Conservation (phyloP, 2,329 filamentous ascomycete genomes). For the Grosmannia penicillata region DNA sequence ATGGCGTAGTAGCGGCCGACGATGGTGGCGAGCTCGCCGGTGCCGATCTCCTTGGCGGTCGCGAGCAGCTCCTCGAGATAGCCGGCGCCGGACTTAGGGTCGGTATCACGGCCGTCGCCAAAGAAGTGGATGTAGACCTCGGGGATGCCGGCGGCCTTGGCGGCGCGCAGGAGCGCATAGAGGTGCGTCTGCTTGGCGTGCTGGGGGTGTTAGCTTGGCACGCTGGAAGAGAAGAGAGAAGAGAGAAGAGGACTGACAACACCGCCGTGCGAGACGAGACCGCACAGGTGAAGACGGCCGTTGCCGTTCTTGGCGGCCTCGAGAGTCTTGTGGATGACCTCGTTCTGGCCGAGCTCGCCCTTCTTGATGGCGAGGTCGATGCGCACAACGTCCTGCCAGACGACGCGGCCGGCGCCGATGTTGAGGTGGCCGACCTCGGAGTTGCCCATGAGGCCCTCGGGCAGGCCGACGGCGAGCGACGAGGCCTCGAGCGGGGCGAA, state of each 20-base stretch:
- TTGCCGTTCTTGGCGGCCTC: slow-evolving; percentile 72
- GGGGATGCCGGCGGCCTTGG: slow-evolving; percentile 75
- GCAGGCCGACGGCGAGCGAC: slow-evolving; percentile 86
- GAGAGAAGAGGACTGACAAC: slow-evolving; percentile 36
- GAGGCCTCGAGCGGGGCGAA: slow-evolving; percentile 92
- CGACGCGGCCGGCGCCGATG: slow-evolving; percentile 91
- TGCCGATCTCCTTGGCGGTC: slow-evolving; percentile 67
- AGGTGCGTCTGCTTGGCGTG: slow-evolving; percentile 94
- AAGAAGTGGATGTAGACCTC: slow-evolving; percentile 99
- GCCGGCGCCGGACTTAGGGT: slow-evolving; percentile 80
- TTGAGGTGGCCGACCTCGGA: slow-evolving; percentile 97
- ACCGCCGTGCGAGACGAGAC: slow-evolving; percentile 87
- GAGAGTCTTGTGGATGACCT: slow-evolving; percentile 65
- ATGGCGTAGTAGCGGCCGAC: slow-evolving; percentile 97
- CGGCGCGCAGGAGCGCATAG: slow-evolving; percentile 72
- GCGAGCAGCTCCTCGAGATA: slow-evolving; percentile 81
- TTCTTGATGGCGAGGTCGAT: slow-evolving; percentile 91
- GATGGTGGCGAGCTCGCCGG: slow-evolving; percentile 79
- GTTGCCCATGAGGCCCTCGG: slow-evolving; percentile 97
- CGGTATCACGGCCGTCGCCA: slow-evolving; percentile 91
- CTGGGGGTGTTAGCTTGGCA: slow-evolving; percentile 22
- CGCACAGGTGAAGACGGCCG: slow-evolving; percentile 81
- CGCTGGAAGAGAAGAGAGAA: not conserved
- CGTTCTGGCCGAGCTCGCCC: slow-evolving; percentile 58
- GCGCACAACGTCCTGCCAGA: slow-evolving; percentile 96